These are phyloP conservation scores for Craspedostauros australis DNA, from an alignment of 108 stramenopile species.

Conservation along the genomic window DNA sequence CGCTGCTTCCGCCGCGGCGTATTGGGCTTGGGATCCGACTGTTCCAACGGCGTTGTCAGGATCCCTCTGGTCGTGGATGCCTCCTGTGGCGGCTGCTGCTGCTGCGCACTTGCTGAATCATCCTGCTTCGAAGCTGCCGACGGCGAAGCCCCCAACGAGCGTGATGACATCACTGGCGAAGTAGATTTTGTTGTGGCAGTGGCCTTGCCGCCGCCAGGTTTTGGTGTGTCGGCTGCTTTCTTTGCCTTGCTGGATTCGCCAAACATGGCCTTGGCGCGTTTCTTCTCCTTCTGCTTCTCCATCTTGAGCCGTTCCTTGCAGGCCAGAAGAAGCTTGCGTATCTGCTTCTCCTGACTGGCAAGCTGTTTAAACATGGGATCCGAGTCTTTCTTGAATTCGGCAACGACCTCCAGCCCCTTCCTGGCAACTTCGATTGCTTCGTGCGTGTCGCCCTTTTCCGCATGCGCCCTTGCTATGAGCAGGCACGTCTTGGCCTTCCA, in stretches of 20 bases:
- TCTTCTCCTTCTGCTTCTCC: conserved; percentile 58
- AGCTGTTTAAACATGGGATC: conserved; percentile 33
- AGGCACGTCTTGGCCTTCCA: conserved; percentile 44
- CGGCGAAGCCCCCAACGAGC: too few relatives aligned
- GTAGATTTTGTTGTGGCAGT: too few relatives aligned
- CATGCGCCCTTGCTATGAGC: conserved; percentile 32
- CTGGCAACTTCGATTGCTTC: conserved; percentile 36
- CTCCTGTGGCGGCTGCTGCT: too few relatives aligned
- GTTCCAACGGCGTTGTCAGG: too few relatives aligned
- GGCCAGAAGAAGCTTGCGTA: conserved; percentile 30
- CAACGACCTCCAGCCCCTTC: conserved; percentile 29
- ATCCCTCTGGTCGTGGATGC: too few relatives aligned
- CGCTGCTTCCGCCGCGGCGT: too few relatives aligned
- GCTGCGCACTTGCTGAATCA: too few relatives aligned
- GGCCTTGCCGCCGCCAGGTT: too few relatives aligned
- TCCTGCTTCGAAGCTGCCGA: too few relatives aligned
- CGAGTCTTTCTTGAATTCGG: conserved; percentile 33
- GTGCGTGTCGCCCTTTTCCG: conserved; percentile 33
- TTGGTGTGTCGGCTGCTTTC: too few relatives aligned
- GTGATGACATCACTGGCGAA: too few relatives aligned
- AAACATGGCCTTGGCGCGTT: conserved; percentile 75
- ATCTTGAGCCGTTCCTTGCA: conserved; percentile 25
- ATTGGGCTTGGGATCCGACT: too few relatives aligned
- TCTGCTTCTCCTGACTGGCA: conserved; percentile 50
- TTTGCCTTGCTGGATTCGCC: conserved; percentile 2